Evolutionary conservation across 1,284 basidiomycete species (phyloP).

Genomic region (Mycosarcoma maydis): DNA sequence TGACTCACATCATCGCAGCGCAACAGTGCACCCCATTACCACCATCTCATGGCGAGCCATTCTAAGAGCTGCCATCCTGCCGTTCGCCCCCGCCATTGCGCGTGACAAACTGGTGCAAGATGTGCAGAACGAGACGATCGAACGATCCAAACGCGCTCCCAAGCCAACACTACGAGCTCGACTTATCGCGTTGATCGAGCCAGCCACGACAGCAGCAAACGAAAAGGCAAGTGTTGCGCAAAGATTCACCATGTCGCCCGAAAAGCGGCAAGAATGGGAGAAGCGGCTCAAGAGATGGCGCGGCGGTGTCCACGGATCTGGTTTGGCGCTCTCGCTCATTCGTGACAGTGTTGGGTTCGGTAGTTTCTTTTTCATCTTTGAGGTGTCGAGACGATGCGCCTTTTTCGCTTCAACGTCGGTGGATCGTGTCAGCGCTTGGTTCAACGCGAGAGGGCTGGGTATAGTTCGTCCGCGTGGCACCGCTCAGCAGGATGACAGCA

Average conservation of each 20-base stretch:
- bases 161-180: slow-evolving; percentile 23
- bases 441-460: slow-evolving; percentile 45
- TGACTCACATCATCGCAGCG: slow-evolving; percentile 2
- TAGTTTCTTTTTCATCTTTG: slow-evolving; percentile 68
- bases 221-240: slow-evolving; percentile 11
- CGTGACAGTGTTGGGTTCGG: slow-evolving; percentile 67
- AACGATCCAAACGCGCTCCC: slow-evolving; percentile 26
- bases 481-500: not conserved
- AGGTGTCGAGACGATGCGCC: slow-evolving; percentile 64
- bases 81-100: slow-evolving; percentile 56
- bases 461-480: slow-evolving; percentile 11
- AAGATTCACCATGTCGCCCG: slow-evolving; percentile 30
- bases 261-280: slow-evolving; percentile 61
- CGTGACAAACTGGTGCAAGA: slow-evolving; percentile 46
- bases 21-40: slow-evolving; percentile 4
- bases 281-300: slow-evolving; percentile 50
- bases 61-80: slow-evolving; percentile 59
- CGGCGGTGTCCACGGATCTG: slow-evolving; percentile 61
- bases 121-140: slow-evolving; percentile 45
- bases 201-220: slow-evolving; percentile 18
- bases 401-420: slow-evolving; percentile 58
- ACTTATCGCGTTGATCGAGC: slow-evolving; percentile 20
- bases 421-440: slow-evolving; percentile 54
- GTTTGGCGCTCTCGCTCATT: slow-evolving; percentile 63
- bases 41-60: slow-evolving; percentile 61